phyloP scores from a whole-genome alignment of 2,329 filamentous ascomycete species.

The Pezicula rhizophila region DNA sequence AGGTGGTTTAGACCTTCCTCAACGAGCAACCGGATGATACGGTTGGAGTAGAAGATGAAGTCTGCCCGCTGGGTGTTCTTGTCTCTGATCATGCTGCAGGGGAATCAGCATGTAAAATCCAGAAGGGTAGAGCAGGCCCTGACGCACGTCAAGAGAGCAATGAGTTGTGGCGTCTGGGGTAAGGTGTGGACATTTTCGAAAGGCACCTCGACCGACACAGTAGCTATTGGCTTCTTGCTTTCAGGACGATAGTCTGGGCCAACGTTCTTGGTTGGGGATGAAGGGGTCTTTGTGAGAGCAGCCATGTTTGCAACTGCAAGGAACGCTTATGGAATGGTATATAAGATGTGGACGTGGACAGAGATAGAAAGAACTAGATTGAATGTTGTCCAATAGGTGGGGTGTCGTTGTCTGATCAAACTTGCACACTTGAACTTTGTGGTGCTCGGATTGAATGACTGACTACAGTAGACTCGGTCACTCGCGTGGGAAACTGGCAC shows the following conservation, averaged over 20 bases:
- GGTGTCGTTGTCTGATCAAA: too few species aligned
- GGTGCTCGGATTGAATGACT: too few species aligned
- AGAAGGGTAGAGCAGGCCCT: not conserved
- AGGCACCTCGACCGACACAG: slow-evolving; percentile 75
- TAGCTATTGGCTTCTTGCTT: slow-evolving; percentile 77
- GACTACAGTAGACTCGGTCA: too few species aligned
- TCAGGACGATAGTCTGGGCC: slow-evolving; percentile 74
- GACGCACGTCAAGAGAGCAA: slow-evolving; percentile 92
- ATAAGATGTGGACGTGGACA: not conserved
- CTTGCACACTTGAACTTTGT: too few species aligned
- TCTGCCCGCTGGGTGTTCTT: slow-evolving; percentile 85
- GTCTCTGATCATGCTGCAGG: slow-evolving; percentile 83
- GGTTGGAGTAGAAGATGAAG: slow-evolving; percentile 98
- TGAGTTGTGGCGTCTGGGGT: slow-evolving; percentile 90
- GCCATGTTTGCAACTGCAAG: slow-evolving; percentile 14
- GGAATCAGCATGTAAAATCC: slow-evolving; percentile 5
- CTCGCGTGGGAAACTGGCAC: too few species aligned
- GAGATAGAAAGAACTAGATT: not conserved
- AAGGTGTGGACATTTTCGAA: slow-evolving; percentile 87
- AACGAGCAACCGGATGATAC: slow-evolving; percentile 92
- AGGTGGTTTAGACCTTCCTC: slow-evolving; percentile 97
- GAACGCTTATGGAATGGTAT: not conserved
- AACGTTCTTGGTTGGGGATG: slow-evolving; percentile 57
- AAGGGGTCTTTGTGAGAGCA: slow-evolving; percentile 19
- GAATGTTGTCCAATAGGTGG: too few species aligned